Conservation (phyloP, 2,329 filamentous ascomycete species). For the Fusarium cyanostomum region DNA sequence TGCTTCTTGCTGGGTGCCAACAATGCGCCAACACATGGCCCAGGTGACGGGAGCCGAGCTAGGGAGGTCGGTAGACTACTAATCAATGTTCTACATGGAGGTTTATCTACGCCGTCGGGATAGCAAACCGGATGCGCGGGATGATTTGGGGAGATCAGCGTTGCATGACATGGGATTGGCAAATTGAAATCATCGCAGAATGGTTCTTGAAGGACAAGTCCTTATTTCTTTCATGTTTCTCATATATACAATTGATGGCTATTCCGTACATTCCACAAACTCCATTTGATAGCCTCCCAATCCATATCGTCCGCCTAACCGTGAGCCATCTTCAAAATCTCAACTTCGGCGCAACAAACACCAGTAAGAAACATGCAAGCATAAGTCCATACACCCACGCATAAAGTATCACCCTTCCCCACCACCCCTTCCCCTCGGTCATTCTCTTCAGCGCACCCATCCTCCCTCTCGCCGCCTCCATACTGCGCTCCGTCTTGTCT, state of each 20-base stretch:
- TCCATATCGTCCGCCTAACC: neutral
- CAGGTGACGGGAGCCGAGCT: too few relatives aligned
- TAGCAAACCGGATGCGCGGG: too few relatives aligned
- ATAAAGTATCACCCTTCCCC: conserved; percentile 84
- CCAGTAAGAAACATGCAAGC: conserved; percentile 79
- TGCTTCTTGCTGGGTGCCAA: too few relatives aligned
- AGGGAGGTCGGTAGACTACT: too few relatives aligned
- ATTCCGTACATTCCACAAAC: conserved; percentile 10
- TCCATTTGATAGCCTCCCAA: neutral
- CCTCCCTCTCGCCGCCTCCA: conserved; percentile 78
- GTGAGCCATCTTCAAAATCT: conserved; percentile 69
- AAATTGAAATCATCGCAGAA: neutral
- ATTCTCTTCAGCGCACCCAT: conserved; percentile 83
- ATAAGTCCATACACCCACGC: conserved; percentile 84
- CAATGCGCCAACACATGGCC: too few relatives aligned
- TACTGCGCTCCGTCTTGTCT: conserved; percentile 77
- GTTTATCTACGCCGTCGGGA: too few relatives aligned
- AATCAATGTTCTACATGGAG: too few relatives aligned
- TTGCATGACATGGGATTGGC: neutral
- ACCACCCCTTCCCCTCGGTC: conserved; percentile 90
- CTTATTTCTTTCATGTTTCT: conserved; percentile 1
- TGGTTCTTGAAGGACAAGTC: neutral
- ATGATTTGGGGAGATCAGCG: too few relatives aligned
- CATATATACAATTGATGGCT: conserved; percentile 7
- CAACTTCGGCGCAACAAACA: conserved; percentile 88